phyloP scores from a whole-genome alignment of 148 eudicot species.

The Cornus florida region DNA sequence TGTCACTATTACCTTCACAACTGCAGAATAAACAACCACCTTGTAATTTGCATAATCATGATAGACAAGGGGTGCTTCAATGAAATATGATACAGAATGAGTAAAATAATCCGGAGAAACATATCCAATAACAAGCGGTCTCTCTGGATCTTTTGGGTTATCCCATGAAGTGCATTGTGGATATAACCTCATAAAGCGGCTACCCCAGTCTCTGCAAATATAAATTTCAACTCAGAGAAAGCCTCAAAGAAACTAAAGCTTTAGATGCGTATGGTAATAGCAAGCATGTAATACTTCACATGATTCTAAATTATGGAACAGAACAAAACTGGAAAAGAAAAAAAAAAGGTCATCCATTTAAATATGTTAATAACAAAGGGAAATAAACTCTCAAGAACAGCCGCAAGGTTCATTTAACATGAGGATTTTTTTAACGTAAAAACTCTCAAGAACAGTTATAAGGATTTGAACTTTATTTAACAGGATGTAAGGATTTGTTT shows the following conservation, averaged over 20 bases:
- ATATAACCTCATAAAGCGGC: constrained; percentile 83
- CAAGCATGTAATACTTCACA: not conserved
- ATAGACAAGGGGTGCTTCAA: constrained; percentile 87
- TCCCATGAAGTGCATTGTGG: constrained; percentile 91
- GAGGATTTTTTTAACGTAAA: not conserved
- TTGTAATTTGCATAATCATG: constrained; percentile 77
- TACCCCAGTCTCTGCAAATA: constrained; percentile 89
- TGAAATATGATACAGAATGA: constrained; percentile 95
- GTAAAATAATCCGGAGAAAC: constrained; percentile 99
- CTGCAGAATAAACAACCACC: constrained; percentile 94
- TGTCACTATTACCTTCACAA: constrained; percentile 75
- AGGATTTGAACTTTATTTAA: not conserved
- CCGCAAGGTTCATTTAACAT: not conserved
- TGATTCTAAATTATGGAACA: not conserved
- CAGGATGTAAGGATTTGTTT: not conserved
- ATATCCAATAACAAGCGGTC: constrained; percentile 86
- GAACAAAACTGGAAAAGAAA: not conserved
- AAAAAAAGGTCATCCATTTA: not conserved
- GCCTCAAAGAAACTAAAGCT: constrained; percentile 2
- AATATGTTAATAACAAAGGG: not conserved
- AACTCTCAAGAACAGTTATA: not conserved
- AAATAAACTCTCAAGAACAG: not conserved
- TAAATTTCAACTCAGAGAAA: constrained; percentile 18
- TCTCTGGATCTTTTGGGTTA: constrained; percentile 80
- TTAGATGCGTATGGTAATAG: not conserved